Evolutionary conservation across 2,329 filamentous ascomycete species (phyloP).

Genomic region (Aureobasidium mangrovei): DNA sequence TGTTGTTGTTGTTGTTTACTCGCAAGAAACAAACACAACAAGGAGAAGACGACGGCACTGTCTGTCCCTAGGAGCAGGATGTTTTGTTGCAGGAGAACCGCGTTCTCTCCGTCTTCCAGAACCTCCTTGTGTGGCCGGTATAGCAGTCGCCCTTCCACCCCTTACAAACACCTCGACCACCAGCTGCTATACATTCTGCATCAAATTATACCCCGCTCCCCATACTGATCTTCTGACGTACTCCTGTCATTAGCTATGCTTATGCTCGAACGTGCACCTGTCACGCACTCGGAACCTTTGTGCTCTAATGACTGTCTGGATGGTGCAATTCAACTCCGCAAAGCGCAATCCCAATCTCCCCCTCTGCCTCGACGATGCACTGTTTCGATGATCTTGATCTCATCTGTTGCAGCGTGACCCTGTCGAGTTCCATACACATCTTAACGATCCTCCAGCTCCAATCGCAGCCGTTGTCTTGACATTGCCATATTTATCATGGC

Average conservation of each 20-base stretch:
- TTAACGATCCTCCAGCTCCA: neutral
- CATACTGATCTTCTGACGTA: neutral
- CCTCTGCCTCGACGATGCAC: neutral
- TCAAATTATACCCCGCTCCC: conserved; percentile 7
- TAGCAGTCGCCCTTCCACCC: neutral
- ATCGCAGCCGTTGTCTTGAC: neutral
- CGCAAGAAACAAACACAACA: neutral
- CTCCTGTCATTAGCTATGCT: neutral
- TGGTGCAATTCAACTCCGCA: neutral
- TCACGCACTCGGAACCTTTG: neutral
- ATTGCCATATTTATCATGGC: neutral
- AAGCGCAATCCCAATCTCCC: neutral
- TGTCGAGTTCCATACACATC: neutral
- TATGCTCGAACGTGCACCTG: conserved; percentile 4
- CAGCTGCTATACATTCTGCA: neutral
- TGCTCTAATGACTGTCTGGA: neutral
- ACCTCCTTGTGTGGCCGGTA: neutral
- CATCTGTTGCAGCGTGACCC: neutral
- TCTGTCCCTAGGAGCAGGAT: neutral
- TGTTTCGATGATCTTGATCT: neutral
- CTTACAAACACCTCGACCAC: neutral
- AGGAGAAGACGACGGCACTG: neutral
- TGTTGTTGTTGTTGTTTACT: conserved; percentile 9
- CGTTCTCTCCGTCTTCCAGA: neutral
- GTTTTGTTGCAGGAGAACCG: neutral